phyloP scores from a whole-genome alignment of 768 basidiomycete species.

The Mycena sanguinolenta region DNA sequence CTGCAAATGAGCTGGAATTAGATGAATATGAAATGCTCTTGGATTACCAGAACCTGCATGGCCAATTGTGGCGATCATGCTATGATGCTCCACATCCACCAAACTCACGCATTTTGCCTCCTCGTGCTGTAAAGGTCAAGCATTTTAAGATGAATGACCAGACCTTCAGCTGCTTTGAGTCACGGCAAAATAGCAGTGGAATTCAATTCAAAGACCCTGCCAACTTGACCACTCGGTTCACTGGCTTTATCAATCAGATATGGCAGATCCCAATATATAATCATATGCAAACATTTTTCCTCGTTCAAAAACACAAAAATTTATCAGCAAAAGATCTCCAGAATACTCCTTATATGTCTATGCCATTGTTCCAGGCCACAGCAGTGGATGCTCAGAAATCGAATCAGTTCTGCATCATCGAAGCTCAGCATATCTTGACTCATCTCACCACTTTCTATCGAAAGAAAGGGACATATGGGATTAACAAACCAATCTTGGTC shows the following conservation, averaged over 20 bases:
- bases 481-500: too few species aligned
- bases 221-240: slow-evolving; percentile 1
- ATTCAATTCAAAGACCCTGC: background rate
- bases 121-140: slow-evolving; percentile 23
- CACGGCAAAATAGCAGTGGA: slow-evolving; percentile 41
- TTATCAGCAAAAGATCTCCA: slow-evolving; percentile 34
- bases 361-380: too few species aligned
- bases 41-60: slow-evolving; percentile 35
- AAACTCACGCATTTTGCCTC: slow-evolving; percentile 31
- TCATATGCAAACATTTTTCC: slow-evolving; percentile 37
- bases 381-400: slow-evolving; percentile 35
- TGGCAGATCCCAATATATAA: slow-evolving; percentile 39
- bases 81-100: slow-evolving; percentile 32
- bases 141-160: slow-evolving; percentile 32
- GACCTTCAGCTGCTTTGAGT: slow-evolving; percentile 38
- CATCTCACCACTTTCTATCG: too few species aligned
- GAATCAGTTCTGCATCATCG: slow-evolving; percentile 31
- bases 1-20: slow-evolving; percentile 21
- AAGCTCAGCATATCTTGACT: too few species aligned
- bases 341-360: slow-evolving; percentile 30
- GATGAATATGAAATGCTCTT: slow-evolving; percentile 36
- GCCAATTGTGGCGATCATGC: slow-evolving; percentile 25
- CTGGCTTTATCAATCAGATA: slow-evolving; percentile 38
- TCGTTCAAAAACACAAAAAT: slow-evolving; percentile 36
- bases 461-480: too few species aligned